Evolutionary conservation across 129 eudicot species (phyloP).

Genomic region (Dittrichia graveolens): DNA sequence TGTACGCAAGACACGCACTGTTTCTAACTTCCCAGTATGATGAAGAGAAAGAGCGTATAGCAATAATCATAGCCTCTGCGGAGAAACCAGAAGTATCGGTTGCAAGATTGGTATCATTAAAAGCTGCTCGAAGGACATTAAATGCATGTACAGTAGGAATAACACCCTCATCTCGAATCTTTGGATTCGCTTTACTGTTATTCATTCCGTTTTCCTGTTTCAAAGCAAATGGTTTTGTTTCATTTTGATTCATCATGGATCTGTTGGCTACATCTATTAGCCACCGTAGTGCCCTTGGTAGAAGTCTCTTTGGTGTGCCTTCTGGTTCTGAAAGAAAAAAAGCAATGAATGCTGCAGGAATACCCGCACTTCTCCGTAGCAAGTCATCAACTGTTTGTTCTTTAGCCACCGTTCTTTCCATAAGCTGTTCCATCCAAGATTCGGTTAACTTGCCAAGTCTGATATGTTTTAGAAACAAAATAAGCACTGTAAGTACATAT

Average conservation of each 20-base stretch:
- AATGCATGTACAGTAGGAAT: conserved; percentile 98
- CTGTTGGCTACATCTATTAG: conserved; percentile 65
- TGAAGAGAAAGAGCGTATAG: conserved; percentile 83
- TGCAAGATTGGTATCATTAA: conserved; percentile 90
- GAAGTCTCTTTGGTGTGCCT: conserved; percentile 93
- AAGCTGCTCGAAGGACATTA: conserved; percentile 89
- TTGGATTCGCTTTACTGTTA: conserved; percentile 47
- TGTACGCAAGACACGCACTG: conserved; percentile 84
- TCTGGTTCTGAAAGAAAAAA: conserved; percentile 96
- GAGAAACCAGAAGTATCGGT: conserved; percentile 95
- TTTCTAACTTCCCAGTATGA: conserved; percentile 88
- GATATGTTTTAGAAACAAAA: conserved; percentile 18
- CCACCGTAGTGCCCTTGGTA: conserved; percentile 87
- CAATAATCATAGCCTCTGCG: conserved; percentile 88
- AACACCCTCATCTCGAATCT: conserved; percentile 94
- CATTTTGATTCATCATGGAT: conserved; percentile 49
- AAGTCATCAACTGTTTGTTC: conserved; percentile 98
- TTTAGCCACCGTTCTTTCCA: conserved; percentile 87
- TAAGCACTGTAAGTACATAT: conserved; percentile 22
- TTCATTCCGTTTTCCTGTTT: conserved; percentile 26
- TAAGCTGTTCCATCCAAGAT: conserved; percentile 97
- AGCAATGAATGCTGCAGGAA: conserved; percentile 96
- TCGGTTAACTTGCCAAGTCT: conserved; percentile 87
- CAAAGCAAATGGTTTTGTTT: conserved; percentile 23
- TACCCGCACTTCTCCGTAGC: conserved; percentile 98